Conservation (phyloP, 2,329 filamentous ascomycete species). For the Basipetospora chlamydospora region DNA sequence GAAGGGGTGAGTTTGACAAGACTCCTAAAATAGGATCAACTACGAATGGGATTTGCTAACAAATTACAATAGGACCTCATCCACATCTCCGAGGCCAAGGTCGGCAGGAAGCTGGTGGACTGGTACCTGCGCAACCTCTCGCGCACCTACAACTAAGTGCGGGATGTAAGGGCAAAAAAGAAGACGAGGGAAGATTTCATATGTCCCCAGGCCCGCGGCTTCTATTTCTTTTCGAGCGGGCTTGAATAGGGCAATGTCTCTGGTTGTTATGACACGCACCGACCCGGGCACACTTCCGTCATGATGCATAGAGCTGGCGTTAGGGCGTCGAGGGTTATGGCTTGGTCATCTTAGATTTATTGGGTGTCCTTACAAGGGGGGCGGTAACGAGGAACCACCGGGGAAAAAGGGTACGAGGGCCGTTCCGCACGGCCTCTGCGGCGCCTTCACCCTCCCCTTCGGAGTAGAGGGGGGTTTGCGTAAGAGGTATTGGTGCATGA, state of each 20-base stretch:
- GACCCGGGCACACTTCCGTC: background rate
- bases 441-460: background rate
- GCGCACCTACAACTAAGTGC: slow-evolving; percentile 60
- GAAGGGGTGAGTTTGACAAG: slow-evolving; percentile 55
- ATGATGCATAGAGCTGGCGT: slow-evolving; percentile 4
- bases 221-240: too few relatives aligned
- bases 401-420: too few relatives aligned
- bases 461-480: background rate
- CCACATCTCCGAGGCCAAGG: slow-evolving; percentile 97
- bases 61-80: slow-evolving; percentile 61
- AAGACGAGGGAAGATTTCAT: too few relatives aligned
- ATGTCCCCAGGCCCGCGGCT: too few relatives aligned
- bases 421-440: too few relatives aligned
- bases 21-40: slow-evolving; percentile 22
- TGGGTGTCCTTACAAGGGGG: too few relatives aligned
- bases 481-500: too few relatives aligned
- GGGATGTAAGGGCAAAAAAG: background rate
- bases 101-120: slow-evolving; percentile 90
- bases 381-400: too few relatives aligned
- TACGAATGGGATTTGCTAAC: slow-evolving; percentile 3
- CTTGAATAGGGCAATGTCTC: too few relatives aligned
- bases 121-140: slow-evolving; percentile 98
- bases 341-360: slow-evolving; percentile 3
- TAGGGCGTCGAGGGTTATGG: slow-evolving; percentile 1
- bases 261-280: too few relatives aligned